Evolutionary conservation across 2,329 filamentous ascomycete genomes (phyloP).

Genomic region (Kalaharituber pfeilii): DNA sequence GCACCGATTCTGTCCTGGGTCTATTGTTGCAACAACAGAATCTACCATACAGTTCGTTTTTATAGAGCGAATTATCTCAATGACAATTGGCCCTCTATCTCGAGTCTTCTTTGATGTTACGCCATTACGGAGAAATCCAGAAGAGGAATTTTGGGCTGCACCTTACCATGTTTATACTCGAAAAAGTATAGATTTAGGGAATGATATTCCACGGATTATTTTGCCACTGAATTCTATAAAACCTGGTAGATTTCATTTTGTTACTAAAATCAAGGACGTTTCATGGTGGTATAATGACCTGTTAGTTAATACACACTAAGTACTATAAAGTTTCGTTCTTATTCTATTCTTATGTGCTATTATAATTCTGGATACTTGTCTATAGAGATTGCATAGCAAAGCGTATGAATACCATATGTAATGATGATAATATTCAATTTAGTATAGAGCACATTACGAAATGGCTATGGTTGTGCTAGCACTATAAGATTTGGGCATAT

Average conservation of each 20-base stretch:
- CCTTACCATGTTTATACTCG: not conserved
- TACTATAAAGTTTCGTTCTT: too few species aligned
- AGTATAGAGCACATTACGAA: too few species aligned
- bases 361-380: too few species aligned
- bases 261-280: not conserved
- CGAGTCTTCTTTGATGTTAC: not conserved
- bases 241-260: not conserved
- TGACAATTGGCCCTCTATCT: not conserved
- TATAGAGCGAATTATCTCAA: not conserved
- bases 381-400: too few species aligned
- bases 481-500: too few species aligned
- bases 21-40: not conserved
- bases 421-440: too few species aligned
- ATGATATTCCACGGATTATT: not conserved
- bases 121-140: not conserved
- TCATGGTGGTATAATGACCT: not conserved
- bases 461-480: too few species aligned
- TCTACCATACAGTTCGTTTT: not conserved
- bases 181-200: too few species aligned
- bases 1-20: not conserved
- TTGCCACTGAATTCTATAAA: not conserved
- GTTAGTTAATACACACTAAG: too few species aligned
- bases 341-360: too few species aligned
- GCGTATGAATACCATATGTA: too few species aligned
- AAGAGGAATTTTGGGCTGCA: not conserved